Conservation (phyloP, 306 rosid species). For the Erythrophleum fordii region DNA sequence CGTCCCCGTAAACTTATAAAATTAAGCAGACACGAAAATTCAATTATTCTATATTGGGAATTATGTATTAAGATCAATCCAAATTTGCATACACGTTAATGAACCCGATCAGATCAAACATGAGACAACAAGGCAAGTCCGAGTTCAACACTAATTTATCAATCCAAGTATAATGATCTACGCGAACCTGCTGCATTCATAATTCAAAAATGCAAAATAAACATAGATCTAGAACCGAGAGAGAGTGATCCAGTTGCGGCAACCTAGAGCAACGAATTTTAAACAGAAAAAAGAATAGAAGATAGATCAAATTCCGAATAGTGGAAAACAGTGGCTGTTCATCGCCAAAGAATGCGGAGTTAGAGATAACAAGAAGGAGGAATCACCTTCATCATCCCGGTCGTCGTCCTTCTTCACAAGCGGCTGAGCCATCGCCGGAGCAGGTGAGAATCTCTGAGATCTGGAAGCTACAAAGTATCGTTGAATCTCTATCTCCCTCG, state of each 20-base stretch:
- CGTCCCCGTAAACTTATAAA: constrained; percentile 29
- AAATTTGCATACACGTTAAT: background rate
- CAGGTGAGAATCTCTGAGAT: constrained; percentile 55
- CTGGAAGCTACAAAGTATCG: constrained; percentile 35
- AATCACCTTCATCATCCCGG: constrained; percentile 94
- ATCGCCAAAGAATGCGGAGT: constrained; percentile 13
- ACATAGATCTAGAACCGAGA: constrained; percentile 60
- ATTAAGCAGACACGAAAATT: constrained; percentile 28
- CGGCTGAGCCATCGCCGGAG: constrained; percentile 83
- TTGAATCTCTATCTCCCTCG: background rate
- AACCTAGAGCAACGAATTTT: background rate
- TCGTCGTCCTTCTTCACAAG: constrained; percentile 97
- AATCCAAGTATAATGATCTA: constrained; percentile 39
- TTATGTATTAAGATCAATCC: constrained; percentile 26
- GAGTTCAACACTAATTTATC: constrained; percentile 37
- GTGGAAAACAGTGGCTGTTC: background rate
- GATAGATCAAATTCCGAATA: constrained; percentile 41
- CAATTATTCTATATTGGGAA: constrained; percentile 45
- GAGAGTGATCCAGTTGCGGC: constrained; percentile 44
- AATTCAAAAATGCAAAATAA: constrained; percentile 27
- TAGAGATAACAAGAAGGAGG: background rate
- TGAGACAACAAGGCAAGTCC: constrained; percentile 37
- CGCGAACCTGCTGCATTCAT: constrained; percentile 15
- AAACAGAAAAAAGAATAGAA: background rate
- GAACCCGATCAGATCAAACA: constrained; percentile 45